Conservation (phyloP, 2,329 filamentous ascomycete genomes). For the Leptoxyphium fumago region DNA sequence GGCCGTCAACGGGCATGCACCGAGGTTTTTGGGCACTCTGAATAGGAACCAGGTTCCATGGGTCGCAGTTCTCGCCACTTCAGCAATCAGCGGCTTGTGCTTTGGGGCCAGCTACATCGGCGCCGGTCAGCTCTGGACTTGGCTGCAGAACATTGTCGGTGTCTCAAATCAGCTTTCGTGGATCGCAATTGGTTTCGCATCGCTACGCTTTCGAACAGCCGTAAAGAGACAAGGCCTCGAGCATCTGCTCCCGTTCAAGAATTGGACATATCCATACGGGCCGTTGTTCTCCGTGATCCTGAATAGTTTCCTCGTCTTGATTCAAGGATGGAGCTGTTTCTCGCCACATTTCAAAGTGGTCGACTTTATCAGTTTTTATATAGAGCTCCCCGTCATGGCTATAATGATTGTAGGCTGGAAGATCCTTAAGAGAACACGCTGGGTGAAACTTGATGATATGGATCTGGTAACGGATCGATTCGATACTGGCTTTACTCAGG, state of each 20-base stretch:
- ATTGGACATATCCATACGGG: conserved; percentile 37
- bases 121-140: conserved; percentile 5
- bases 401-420: conserved; percentile 38
- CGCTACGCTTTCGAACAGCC: conserved; percentile 36
- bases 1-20: conserved; percentile 51
- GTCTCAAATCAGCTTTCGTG: conserved; percentile 25
- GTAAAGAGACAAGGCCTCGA: conserved; percentile 33
- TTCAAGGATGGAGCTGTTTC: conserved; percentile 44
- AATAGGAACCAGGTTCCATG: conserved; percentile 37
- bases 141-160: conserved; percentile 24
- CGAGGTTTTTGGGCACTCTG: conserved; percentile 31
- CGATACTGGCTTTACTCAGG: conserved; percentile 34
- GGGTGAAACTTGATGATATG: conserved; percentile 33
- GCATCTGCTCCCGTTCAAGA: conserved; percentile 35
- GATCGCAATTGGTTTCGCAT: conserved; percentile 29
- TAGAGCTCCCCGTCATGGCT: conserved; percentile 38
- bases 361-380: conserved; percentile 41
- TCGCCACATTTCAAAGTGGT: conserved; percentile 30
- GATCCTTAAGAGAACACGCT: conserved; percentile 30
- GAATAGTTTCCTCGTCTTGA: conserved; percentile 35
- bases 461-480: conserved; percentile 32
- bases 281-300: conserved; percentile 36
- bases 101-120: conserved; percentile 23
- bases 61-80: conserved; percentile 29
- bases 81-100: conserved; percentile 23